Base-by-base conservation (phyloP, 2,329 filamentous ascomycete genomes). In the Cladosporium austrohemisphaericum region DNA sequence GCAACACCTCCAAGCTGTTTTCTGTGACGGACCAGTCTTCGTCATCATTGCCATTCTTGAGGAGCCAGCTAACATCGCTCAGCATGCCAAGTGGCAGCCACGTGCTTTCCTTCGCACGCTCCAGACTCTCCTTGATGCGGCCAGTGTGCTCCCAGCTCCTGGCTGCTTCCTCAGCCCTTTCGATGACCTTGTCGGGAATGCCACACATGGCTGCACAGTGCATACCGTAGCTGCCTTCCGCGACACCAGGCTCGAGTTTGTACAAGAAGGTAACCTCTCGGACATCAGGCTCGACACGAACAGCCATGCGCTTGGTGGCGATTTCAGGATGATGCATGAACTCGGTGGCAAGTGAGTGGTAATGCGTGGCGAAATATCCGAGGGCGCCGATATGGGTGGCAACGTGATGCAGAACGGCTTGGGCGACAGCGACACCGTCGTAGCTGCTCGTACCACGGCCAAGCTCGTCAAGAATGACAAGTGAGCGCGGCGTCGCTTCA, bases 141-240 rank as follows among this genome's bases (percentile, higher is more conserved):
- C 87, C 92, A 0, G 93, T 97, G 68, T 96, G 90, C 71, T 98
- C 93, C 90, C 93, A 97, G 61, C 90, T 88, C 58, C 78, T 83
- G 1, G 93, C 93, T 5, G 93, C 93, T 18, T 84, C 80, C 68
- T 98, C 93, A 0, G 93, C 93, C 18, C 86, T 75, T 63, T 91
- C 84, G 54, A 98, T 89, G 13, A 98, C 83, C 49, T 84, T 84
- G 36, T 76, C 75, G 0, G 89, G 82, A 55, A 98, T 97, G 1
- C 93, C 93, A 61, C 93, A 98, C 93, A 98, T 98, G 52, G 89
- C 85, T 1, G 93, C 93, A 65, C 93, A 98, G 68, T 98, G 93
- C 93, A 98, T 98, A 60, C 93, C 93, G 63, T 97, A 98, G 63
- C 88, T 95, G 13, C 93, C 93, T 68, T 97, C 91, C 0, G 93